Conservation (phyloP, 2,329 filamentous ascomycete genomes). For the Monilinia polystroma region DNA sequence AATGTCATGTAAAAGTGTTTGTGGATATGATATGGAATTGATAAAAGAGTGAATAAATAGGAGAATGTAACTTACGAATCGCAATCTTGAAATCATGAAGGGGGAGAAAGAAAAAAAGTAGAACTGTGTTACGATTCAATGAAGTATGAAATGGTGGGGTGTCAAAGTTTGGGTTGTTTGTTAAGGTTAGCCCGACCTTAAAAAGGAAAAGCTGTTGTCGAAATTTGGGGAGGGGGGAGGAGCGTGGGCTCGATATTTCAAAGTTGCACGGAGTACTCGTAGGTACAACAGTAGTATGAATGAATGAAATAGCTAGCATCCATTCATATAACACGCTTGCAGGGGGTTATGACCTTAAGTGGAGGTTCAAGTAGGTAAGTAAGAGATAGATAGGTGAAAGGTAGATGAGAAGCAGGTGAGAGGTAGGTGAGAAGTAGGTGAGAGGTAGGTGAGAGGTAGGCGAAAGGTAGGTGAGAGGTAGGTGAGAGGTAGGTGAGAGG, state of each 20-base stretch:
- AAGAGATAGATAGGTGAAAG: too few species aligned
- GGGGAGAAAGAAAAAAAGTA: background rate
- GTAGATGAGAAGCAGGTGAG: too few species aligned
- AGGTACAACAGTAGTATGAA: background rate
- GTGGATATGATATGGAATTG: background rate
- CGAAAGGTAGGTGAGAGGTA: too few species aligned
- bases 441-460: too few species aligned
- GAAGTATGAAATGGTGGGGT: conserved; percentile 19
- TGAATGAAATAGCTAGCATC: background rate
- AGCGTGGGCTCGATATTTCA: background rate
- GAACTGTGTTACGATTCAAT: conserved; percentile 16
- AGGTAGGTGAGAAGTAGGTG: too few species aligned
- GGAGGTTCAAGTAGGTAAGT: too few species aligned
- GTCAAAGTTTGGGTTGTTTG: conserved; percentile 15
- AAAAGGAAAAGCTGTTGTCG: conserved; percentile 6
- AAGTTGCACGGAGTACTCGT: too few species aligned
- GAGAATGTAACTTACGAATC: conserved; percentile 17
- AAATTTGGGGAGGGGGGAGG: conserved; percentile 3
- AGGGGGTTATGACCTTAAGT: background rate
- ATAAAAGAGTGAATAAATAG: background rate
- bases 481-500: too few species aligned
- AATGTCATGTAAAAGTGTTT: background rate
- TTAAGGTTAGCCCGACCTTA: background rate
- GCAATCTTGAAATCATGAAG: conserved; percentile 5
- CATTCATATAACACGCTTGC: conserved; percentile 11